These are phyloP conservation scores for Ceratocystis alfenasii DNA, from an alignment of 2,329 filamentous ascomycete genomes.

Conservation along the genomic window DNA sequence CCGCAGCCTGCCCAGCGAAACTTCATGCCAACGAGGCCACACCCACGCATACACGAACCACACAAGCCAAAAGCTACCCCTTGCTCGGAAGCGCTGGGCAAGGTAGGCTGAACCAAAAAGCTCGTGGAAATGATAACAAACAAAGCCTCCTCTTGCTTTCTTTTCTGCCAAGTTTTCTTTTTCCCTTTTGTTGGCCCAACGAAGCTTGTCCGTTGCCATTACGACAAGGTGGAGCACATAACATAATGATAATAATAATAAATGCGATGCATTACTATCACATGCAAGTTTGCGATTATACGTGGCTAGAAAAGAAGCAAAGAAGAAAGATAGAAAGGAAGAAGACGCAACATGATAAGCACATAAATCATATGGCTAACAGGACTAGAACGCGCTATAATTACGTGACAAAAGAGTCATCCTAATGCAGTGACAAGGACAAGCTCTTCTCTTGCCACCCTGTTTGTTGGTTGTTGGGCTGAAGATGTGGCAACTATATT, in stretches of 20 bases:
- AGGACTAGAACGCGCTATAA: neutral
- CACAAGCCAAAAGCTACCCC: neutral
- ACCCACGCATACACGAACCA: neutral
- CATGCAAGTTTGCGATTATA: neutral
- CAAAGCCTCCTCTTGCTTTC: neutral
- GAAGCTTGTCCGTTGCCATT: neutral
- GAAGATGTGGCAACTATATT: neutral
- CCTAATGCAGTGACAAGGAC: neutral
- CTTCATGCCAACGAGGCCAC: neutral
- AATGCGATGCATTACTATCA: neutral
- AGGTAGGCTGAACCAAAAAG: neutral
- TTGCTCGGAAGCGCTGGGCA: neutral
- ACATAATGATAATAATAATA: no score
- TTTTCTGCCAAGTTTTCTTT: neutral
- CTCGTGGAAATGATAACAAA: neutral
- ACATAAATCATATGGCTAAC: neutral
- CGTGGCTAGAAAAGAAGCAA: neutral
- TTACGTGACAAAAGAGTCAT: neutral
- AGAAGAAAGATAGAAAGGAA: neutral
- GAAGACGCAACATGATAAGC: neutral
- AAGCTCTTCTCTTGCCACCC: neutral
- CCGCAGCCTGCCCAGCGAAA: neutral
- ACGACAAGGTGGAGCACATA: neutral
- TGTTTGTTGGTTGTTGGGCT: neutral
- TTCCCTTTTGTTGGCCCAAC: neutral